phyloP scores from a whole-genome alignment of 2,329 filamentous ascomycete genomes.

The Fusarium lateritium region DNA sequence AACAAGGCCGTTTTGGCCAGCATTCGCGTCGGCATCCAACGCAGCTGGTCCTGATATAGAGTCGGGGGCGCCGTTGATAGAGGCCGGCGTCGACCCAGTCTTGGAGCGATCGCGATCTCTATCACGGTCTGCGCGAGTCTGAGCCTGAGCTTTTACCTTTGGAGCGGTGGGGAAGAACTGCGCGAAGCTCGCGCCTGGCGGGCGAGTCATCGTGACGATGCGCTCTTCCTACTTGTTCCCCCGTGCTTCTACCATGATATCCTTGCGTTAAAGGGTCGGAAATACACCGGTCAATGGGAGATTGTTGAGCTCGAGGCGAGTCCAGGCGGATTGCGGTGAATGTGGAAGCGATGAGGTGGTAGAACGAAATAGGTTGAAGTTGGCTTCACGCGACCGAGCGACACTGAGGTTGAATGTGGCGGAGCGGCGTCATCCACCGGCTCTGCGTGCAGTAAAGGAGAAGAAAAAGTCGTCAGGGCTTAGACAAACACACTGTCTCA shows the following conservation, averaged over 20 bases:
- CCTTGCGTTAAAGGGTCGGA: conserved; percentile 53
- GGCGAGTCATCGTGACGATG: conserved; percentile 81
- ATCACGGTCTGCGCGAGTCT: conserved; percentile 52
- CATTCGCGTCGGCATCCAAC: conserved; percentile 47
- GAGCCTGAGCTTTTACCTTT: conserved; percentile 67
- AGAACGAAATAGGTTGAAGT: conserved; percentile 44
- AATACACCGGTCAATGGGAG: conserved; percentile 12
- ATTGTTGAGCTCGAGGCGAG: conserved; percentile 18
- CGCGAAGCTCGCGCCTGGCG: conserved; percentile 82
- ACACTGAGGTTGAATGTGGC: conserved; percentile 45
- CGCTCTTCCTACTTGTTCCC: conserved; percentile 66
- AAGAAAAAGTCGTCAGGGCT: conserved; percentile 40
- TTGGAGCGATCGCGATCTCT: conserved; percentile 53
- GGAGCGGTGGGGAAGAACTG: conserved; percentile 89
- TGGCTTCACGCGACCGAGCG: conserved; percentile 60
- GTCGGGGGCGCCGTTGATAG: conserved; percentile 44
- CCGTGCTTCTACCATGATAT: conserved; percentile 71
- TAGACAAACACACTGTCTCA: conserved; percentile 23
- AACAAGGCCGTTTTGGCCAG: conserved; percentile 37
- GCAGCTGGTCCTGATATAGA: conserved; percentile 43
- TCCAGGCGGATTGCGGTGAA: conserved; percentile 16
- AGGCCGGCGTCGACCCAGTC: conserved; percentile 34
- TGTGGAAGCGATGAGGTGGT: conserved; percentile 28
- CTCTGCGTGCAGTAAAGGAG: conserved; percentile 42
- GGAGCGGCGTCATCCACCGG: conserved; percentile 47